phyloP scores from a whole-genome alignment of 768 basidiomycete genomes.

The Lactifluus echinatus region DNA sequence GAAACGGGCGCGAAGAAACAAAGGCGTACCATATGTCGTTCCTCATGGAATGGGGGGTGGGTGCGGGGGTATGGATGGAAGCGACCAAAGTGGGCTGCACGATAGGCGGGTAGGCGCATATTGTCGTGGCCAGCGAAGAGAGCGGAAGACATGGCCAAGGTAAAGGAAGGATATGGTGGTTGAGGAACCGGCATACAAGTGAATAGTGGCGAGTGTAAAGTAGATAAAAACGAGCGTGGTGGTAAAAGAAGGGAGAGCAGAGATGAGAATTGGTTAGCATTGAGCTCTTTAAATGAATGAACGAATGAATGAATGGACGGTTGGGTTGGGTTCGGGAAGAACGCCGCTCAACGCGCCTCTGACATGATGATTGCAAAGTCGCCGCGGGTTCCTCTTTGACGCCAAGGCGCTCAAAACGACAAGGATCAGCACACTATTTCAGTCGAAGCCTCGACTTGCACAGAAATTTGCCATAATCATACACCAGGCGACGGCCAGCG shows the following conservation, averaged over 20 bases:
- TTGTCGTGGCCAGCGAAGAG: slow-evolving; percentile 1
- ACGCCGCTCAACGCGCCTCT: slow-evolving; percentile 13
- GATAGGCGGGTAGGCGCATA: slow-evolving; percentile 6
- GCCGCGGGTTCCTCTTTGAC: slow-evolving; percentile 11
- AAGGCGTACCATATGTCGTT: slow-evolving; percentile 5
- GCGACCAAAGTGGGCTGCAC: slow-evolving; percentile 8
- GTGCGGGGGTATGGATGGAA: slow-evolving; percentile 14
- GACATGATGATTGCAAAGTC: slow-evolving; percentile 11
- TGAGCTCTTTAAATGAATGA: not conserved
- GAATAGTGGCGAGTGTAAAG: not conserved
- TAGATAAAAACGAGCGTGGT: slow-evolving; percentile 4
- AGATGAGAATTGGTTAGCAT: not conserved
- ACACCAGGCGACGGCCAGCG: not conserved
- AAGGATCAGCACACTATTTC: slow-evolving; percentile 7
- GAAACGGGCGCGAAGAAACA: not conserved
- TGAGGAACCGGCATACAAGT: slow-evolving; percentile 4
- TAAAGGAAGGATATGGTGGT: slow-evolving; percentile 12
- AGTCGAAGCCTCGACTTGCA: not conserved
- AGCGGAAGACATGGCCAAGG: slow-evolving; percentile 9
- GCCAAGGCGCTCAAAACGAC: slow-evolving; percentile 9
- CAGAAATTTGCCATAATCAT: not conserved
- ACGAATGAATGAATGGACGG: not conserved
- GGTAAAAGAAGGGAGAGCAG: not conserved
- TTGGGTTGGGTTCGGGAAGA: not conserved
- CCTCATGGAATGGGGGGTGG: not conserved